Evolutionary conservation across 2,329 filamentous ascomycete genomes (phyloP).

Genomic region (Neophaeococcomyces aloes): DNA sequence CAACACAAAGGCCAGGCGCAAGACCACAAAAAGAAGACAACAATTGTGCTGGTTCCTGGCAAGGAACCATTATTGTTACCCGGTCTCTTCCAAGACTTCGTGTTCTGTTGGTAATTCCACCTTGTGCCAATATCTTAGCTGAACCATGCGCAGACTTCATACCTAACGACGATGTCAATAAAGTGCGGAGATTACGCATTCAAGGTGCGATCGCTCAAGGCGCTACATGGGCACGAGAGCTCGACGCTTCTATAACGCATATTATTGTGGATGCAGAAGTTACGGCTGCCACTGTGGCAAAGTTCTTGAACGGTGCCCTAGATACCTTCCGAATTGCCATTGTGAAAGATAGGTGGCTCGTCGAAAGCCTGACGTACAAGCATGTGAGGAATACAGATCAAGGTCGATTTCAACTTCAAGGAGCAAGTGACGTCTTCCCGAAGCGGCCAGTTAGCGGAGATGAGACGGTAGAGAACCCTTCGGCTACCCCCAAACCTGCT

Average conservation of each 20-base stretch:
- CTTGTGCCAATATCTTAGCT: background rate
- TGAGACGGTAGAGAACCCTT: background rate
- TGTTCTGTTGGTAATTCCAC: slow-evolving; percentile 41
- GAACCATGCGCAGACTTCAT: slow-evolving; percentile 51
- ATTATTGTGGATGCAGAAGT: slow-evolving; percentile 51
- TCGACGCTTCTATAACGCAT: slow-evolving; percentile 26
- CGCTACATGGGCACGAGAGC: slow-evolving; percentile 55
- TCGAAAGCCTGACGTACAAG: slow-evolving; percentile 55
- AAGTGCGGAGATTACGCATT: slow-evolving; percentile 59
- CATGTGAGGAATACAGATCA: slow-evolving; percentile 50
- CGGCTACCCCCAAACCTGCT: background rate
- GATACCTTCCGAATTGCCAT: slow-evolving; percentile 1
- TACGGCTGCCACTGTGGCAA: slow-evolving; percentile 1
- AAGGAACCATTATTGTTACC: background rate
- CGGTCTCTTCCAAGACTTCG: slow-evolving; percentile 48
- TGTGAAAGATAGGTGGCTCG: slow-evolving; percentile 58
- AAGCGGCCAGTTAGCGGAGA: no score
- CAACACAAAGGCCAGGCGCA: no score
- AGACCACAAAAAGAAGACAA: no score
- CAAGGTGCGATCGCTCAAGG: slow-evolving; percentile 65
- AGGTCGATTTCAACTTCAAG: slow-evolving; percentile 46
- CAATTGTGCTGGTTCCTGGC: background rate
- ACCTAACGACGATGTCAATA: slow-evolving; percentile 65
- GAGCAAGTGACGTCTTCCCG: slow-evolving; percentile 2
- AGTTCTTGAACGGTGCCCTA: slow-evolving; percentile 11